Conservation (phyloP, 331 rosid genomes). For the Quercus phellos region DNA sequence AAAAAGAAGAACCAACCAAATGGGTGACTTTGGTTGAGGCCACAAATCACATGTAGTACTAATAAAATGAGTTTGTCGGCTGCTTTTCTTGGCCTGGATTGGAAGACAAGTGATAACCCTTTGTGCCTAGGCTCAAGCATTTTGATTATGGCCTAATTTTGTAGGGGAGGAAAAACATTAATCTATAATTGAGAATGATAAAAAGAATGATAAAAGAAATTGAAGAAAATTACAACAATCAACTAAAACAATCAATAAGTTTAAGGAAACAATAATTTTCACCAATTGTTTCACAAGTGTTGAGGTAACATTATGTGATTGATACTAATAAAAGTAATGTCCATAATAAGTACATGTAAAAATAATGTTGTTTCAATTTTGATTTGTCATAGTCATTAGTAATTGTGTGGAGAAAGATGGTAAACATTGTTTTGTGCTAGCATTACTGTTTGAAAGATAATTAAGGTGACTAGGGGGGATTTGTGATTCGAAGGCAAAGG, state of each 20-base stretch:
- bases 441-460: slow-evolving; percentile 6
- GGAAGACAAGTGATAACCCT: slow-evolving; percentile 46
- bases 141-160: slow-evolving; percentile 59
- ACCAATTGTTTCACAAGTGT: no score
- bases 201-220: slow-evolving; percentile 43
- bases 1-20: slow-evolving; percentile 46
- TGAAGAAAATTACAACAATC: slow-evolving; percentile 12
- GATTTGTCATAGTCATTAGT: no score
- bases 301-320: no score
- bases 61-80: slow-evolving; percentile 92
- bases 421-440: no score
- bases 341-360: no score
- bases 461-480: slow-evolving; percentile 19
- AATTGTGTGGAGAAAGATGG: no score
- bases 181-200: slow-evolving; percentile 42
- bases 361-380: no score
- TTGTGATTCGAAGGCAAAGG: slow-evolving; percentile 49
- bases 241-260: not conserved
- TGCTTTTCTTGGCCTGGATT: slow-evolving; percentile 68
- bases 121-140: slow-evolving; percentile 45
- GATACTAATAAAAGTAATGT: no score
- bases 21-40: slow-evolving; percentile 61
- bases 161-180: slow-evolving; percentile 68
- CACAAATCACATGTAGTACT: slow-evolving; percentile 77
- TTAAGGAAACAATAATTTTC: no score